Evolutionary conservation across 73 alveolate genomes (phyloP), one percentile per base, ranked within the genome.

Genomic region (Paramecium bursaria): DNA sequence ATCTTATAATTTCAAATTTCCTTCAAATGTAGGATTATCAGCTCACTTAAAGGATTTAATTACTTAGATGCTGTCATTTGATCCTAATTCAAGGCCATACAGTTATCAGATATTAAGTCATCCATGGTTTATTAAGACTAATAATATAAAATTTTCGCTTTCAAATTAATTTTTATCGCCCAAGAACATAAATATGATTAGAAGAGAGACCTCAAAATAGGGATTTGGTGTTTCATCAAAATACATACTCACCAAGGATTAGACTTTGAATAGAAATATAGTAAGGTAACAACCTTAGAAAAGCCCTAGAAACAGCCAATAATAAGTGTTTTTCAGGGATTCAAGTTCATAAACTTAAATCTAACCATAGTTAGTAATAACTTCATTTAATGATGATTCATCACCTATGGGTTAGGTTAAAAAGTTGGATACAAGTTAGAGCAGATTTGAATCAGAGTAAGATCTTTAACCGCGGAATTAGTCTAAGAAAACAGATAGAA

Each of bases 1-100:
- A 25, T 22, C 73, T 19, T n/a, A 67, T n/a, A 52, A 39, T 55
- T 79, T 33, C 29, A 30, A 44, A 42, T 79, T 54, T 51, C 89
- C 89, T 11, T 7, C 67, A 0, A 11, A 42, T n/a, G 49, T 54
- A 5, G 39, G 33, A 0, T 22, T 54, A 0, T 50, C 57, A 27
- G 73, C 51, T 21, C 85, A 79, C 51, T 53, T 48, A 17, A 79
- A 79, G 15, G 89, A 79, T 54, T 42, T 79, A 31, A 10, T 79
- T 0, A 10, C 2, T 1, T 53, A 55, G 33, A 79, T 79, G 51
- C 61, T 79, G 14, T 53, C 42, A 23, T 52, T 57, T 17, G 77
- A 52, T 79, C 54, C 46, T 4, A 46, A n/a, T 22, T 5, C 15
- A 10, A 31, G 89, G 15, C 39, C 30, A 10, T 35, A 80, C 1